Evolutionary conservation across 257 asterid genomes (phyloP).

Genomic region (Mitragyna speciosa): DNA sequence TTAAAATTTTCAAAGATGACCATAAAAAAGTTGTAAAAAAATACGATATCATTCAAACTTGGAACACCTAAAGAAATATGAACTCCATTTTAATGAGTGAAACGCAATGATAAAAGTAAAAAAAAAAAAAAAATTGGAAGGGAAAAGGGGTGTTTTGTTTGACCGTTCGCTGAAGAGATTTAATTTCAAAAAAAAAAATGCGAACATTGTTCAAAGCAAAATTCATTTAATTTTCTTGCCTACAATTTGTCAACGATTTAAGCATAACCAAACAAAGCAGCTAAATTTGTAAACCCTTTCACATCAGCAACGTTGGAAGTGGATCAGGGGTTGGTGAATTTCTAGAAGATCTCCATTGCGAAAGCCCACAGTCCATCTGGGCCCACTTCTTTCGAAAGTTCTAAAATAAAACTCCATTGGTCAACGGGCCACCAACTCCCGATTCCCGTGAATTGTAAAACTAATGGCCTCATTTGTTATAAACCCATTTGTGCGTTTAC

Average conservation of each 20-base stretch:
- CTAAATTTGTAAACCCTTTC: neutral
- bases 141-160: neutral
- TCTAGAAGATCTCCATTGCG: slow-evolving; percentile 26
- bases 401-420: slow-evolving; percentile 7
- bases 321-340: slow-evolving; percentile 32
- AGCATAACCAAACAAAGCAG: too few species aligned
- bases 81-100: neutral
- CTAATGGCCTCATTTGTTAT: neutral
- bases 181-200: neutral
- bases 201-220: neutral
- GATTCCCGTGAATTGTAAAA: neutral
- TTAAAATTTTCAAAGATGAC: too few species aligned
- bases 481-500: neutral
- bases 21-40: neutral
- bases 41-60: neutral
- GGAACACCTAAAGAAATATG: neutral
- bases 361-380: slow-evolving; percentile 19
- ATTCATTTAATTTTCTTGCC: neutral
- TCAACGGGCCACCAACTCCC: slow-evolving; percentile 30
- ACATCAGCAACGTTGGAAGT: neutral
- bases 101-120: too few species aligned
- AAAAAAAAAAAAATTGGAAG: too few species aligned
- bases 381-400: slow-evolving; percentile 18
- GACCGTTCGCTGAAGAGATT: neutral
- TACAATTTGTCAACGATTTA: neutral